Conservation (phyloP, 495 filamentous ascomycete genomes). For the Aspergillus wentii region DNA sequence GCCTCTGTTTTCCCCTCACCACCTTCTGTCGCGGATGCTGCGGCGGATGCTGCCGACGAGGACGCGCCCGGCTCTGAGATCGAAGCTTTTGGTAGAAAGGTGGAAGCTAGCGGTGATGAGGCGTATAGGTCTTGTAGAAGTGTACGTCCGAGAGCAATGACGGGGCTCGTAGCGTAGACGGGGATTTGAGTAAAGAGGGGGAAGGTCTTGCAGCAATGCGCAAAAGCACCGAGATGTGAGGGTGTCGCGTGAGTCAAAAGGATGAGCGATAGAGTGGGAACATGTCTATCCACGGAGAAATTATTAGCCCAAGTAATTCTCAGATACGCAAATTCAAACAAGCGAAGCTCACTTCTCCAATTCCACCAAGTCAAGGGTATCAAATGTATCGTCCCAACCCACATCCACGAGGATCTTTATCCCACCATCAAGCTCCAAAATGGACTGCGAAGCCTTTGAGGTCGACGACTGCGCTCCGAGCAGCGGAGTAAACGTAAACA, state of each 20-base stretch:
- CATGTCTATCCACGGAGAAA: slow-evolving; percentile 54
- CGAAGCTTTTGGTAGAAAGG: slow-evolving; percentile 64
- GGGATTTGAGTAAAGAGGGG: slow-evolving; percentile 89
- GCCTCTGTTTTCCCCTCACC: slow-evolving; percentile 17
- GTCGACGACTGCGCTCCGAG: slow-evolving; percentile 79
- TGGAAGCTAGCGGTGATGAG: slow-evolving; percentile 80
- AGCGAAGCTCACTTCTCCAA: slow-evolving; percentile 70
- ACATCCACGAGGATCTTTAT: slow-evolving; percentile 93
- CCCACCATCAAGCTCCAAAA: slow-evolving; percentile 93
- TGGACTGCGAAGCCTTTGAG: slow-evolving; percentile 84
- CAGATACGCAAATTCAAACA: background rate
- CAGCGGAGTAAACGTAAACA: slow-evolving; percentile 95
- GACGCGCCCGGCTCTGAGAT: slow-evolving; percentile 61
- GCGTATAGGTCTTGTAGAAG: slow-evolving; percentile 89
- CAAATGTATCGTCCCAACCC: slow-evolving; percentile 92
- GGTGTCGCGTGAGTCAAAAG: slow-evolving; percentile 92
- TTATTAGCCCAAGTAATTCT: slow-evolving; percentile 7
- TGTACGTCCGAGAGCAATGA: slow-evolving; percentile 88
- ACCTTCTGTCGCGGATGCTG: slow-evolving; percentile 16
- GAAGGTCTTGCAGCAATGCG: slow-evolving; percentile 95
- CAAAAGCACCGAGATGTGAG: slow-evolving; percentile 86
- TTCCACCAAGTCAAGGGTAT: slow-evolving; percentile 70
- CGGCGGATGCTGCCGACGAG: slow-evolving; percentile 34
- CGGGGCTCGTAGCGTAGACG: slow-evolving; percentile 91
- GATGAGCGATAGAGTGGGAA: slow-evolving; percentile 86